These are phyloP conservation scores for Wallacemonas collosoma DNA, from an alignment of 208 protist genomes.

Conservation along the genomic window DNA sequence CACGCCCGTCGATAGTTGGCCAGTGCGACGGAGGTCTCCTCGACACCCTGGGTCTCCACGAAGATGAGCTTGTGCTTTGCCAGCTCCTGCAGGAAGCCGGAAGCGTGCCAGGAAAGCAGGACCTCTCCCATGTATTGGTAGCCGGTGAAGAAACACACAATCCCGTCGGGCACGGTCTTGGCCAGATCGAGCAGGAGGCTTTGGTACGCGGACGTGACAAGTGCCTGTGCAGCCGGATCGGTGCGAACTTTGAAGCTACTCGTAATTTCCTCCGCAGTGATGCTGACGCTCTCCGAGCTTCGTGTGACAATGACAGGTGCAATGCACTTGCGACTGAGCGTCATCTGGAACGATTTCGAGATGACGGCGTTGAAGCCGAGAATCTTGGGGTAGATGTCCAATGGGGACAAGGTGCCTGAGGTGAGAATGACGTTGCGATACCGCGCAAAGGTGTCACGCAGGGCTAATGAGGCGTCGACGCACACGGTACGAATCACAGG, in stretches of 20 bases:
- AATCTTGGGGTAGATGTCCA: constrained; percentile 99
- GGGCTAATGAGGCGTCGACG: constrained; percentile 97
- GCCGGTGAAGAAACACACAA: constrained; percentile 97
- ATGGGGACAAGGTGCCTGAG: constrained; percentile 96
- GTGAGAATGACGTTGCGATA: constrained; percentile 98
- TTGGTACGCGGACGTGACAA: constrained; percentile 97
- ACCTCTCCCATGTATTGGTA: constrained; percentile 97
- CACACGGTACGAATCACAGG: constrained; percentile 92
- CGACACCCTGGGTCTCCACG: constrained; percentile 97
- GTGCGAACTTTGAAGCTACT: constrained; percentile 91
- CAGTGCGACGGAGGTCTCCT: constrained; percentile 98
- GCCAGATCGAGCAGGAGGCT: constrained; percentile 95
- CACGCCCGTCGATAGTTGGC: constrained; percentile 97
- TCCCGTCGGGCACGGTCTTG: constrained; percentile 97
- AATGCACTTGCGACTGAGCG: constrained; percentile 95
- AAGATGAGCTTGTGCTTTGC: constrained; percentile 98
- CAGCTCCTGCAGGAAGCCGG: constrained; percentile 92
- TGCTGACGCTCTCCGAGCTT: constrained; percentile 87
- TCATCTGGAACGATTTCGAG: constrained; percentile 95
- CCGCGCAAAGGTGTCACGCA: constrained; percentile 94
- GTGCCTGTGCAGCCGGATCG: constrained; percentile 72
- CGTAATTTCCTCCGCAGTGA: constrained; percentile 87
- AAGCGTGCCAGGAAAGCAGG: constrained; percentile 91
- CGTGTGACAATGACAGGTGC: constrained; percentile 93
- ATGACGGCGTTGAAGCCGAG: constrained; percentile 96